Evolutionary conservation across 1,139 yeast genomes (phyloP).

Genomic region (Meyerozyma carpophila): DNA sequence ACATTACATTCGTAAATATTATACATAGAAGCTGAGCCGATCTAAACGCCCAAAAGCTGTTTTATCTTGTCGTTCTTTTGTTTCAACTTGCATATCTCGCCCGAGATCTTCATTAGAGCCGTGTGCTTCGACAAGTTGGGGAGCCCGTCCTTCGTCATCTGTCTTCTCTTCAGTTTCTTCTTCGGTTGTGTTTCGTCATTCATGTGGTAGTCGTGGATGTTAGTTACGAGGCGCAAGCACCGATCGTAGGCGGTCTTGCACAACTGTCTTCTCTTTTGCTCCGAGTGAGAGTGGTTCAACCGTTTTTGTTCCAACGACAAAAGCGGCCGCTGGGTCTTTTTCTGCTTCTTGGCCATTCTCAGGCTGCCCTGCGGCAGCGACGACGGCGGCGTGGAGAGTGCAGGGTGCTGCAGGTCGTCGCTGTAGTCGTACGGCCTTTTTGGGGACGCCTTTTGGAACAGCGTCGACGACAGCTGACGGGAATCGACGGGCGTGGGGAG

Average conservation of each 20-base stretch:
- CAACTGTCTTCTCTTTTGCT: conserved; percentile 66
- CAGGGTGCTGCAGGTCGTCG: not conserved
- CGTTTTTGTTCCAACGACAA: conserved; percentile 66
- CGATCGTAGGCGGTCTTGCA: conserved; percentile 63
- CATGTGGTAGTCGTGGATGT: conserved; percentile 36
- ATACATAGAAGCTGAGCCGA: not conserved
- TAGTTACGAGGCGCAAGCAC: conserved; percentile 37
- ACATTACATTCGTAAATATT: not conserved
- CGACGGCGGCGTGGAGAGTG: conserved; percentile 2
- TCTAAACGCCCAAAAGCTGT: conserved; percentile 5
- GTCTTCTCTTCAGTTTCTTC: conserved; percentile 37
- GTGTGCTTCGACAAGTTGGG: conserved; percentile 44
- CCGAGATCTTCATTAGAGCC: conserved; percentile 39
- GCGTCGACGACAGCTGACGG: conserved; percentile 16
- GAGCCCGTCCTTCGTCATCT: conserved; percentile 41
- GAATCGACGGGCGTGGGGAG: conserved; percentile 31
- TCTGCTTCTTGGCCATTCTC: not conserved
- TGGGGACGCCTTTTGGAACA: conserved; percentile 1
- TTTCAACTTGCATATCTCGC: conserved; percentile 34
- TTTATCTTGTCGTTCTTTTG: conserved; percentile 30
- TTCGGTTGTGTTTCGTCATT: conserved; percentile 11
- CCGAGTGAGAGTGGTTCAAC: conserved; percentile 66
- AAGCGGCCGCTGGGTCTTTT: conserved; percentile 33
- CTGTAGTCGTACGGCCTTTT: conserved; percentile 6
- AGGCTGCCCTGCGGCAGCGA: not conserved